A percentile compares a stretch with the other conserved stretches of the same genome.
Evolutionary conservation across 2,329 filamentous ascomycete genomes (phyloP).

Genomic region (Triangularia setosa): DNA sequence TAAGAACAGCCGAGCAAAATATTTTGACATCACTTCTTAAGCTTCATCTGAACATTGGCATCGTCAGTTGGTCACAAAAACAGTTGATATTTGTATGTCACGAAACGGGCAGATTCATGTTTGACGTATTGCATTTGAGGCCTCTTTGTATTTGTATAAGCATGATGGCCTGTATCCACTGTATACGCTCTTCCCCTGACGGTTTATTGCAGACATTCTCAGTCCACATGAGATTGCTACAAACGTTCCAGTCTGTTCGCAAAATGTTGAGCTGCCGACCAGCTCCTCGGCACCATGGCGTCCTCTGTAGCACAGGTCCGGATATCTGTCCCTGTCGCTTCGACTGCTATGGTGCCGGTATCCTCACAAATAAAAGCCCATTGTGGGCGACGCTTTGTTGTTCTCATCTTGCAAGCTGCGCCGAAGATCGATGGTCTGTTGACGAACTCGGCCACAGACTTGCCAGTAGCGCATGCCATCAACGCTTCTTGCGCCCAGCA

Average conservation of each 20-base stretch:
- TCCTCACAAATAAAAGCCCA: background rate
- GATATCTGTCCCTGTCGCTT: background rate
- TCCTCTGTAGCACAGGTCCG: background rate
- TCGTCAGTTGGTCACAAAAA: background rate
- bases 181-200: background rate
- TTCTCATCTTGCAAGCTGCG: background rate
- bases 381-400: background rate
- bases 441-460: background rate
- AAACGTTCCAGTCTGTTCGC: background rate
- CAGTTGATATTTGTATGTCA: too few relatives aligned
- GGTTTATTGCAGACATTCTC: background rate
- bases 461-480: slow-evolving; percentile 2
- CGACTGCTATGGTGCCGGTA: background rate
- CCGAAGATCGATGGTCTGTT: background rate
- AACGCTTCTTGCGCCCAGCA: slow-evolving; percentile 31
- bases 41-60: background rate
- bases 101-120: background rate
- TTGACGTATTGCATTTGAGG: background rate
- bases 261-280: background rate
- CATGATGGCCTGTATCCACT: background rate
- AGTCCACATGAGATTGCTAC: background rate
- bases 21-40: background rate
- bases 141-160: background rate
- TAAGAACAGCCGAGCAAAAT: slow-evolving; percentile 16
- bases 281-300: background rate